Base-by-base conservation (phyloP, 1,284 basidiomycete genomes). In the Pseudozyma sp. region DNA sequence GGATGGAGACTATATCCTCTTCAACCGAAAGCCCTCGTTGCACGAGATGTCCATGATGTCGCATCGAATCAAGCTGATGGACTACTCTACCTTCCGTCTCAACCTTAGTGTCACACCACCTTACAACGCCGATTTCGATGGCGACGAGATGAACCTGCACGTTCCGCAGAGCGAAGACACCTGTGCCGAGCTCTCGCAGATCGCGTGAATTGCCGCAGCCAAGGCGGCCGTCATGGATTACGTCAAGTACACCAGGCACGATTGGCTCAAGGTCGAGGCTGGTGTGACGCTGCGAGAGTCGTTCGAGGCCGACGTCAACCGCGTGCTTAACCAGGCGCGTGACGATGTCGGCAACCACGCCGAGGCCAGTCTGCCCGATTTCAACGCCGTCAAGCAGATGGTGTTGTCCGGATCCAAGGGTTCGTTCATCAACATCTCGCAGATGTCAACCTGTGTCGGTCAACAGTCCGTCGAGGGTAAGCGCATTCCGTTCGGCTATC, bases 21-120 rank as follows among this genome's bases (percentile, higher is more conserved):
- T 99, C 88, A 99, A 99, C 85, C 95, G 97, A 71, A 97, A 99
- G 84, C 97, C 97, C 3, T 93, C 91, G 88, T 86, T 99, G 85
- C 97, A 99, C 87, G 99, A 99, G 86, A 99, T 99, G 97, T 96
- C 93, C 88, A 99, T 99, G 97, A 99, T 99, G 97, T 94, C 93
- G 85, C 97, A 99, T 87, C 90, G 97, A 42, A 93, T 99, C 52
- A 94, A 93, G 84, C 87, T 99, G 62, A 97, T 99, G 95, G 93
- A 94, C 37, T 99, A 98, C 86, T 99, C 97, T 92, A 94, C 96
- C 64, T 98, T 97, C 88, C 94, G 96, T 69, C 87, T 97, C 73
- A 98, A 98, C 85, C 90, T 97, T 72, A 97, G 94, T 68, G 95
- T 97, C 54, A 86, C 86, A 30, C 81, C 82, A 10, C 82, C 82